A percentile compares a stretch with the other conserved stretches of the same genome.
Evolutionary conservation across 768 basidiomycete species (phyloP).

Genomic region (Mycena metata): DNA sequence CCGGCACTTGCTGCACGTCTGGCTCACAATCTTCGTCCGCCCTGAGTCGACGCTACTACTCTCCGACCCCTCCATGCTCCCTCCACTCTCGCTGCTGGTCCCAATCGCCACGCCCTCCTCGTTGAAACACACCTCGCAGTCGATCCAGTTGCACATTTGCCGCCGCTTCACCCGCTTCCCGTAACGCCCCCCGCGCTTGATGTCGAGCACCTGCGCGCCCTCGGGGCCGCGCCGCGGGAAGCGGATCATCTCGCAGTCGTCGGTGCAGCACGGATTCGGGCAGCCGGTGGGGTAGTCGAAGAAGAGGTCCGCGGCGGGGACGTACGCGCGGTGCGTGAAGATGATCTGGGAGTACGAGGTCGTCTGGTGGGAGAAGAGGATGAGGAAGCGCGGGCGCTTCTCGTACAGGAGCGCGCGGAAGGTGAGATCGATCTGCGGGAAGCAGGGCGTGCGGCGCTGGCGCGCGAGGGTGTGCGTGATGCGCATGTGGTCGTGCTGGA

Average conservation of each 20-base stretch:
- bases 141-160: slow-evolving; percentile 89
- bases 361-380: slow-evolving; percentile 84
- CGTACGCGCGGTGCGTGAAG: slow-evolving; percentile 79
- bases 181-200: slow-evolving; percentile 67
- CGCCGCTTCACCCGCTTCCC: slow-evolving; percentile 64
- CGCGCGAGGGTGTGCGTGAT: slow-evolving; percentile 75
- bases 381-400: slow-evolving; percentile 81
- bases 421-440: slow-evolving; percentile 85
- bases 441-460: slow-evolving; percentile 82
- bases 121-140: slow-evolving; percentile 73
- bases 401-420: slow-evolving; percentile 83
- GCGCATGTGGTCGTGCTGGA: slow-evolving; percentile 82
- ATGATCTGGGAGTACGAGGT: slow-evolving; percentile 87
- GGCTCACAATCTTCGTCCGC: slow-evolving; percentile 56
- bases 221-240: slow-evolving; percentile 78
- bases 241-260: slow-evolving; percentile 87
- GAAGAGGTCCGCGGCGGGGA: slow-evolving; percentile 80
- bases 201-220: slow-evolving; percentile 71
- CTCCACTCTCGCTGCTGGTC: slow-evolving; percentile 41
- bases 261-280: slow-evolving; percentile 82
- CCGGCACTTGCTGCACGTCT: slow-evolving; percentile 82
- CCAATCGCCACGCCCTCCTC: slow-evolving; percentile 51
- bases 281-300: slow-evolving; percentile 85
- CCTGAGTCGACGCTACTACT: slow-evolving; percentile 56
- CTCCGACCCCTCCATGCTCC: slow-evolving; percentile 60